Percentiles rank a stretch among this genome's conserved stretches.
Conservation (phyloP, 2,329 filamentous ascomycete genomes). For the Aspergillus neotritici region DNA sequence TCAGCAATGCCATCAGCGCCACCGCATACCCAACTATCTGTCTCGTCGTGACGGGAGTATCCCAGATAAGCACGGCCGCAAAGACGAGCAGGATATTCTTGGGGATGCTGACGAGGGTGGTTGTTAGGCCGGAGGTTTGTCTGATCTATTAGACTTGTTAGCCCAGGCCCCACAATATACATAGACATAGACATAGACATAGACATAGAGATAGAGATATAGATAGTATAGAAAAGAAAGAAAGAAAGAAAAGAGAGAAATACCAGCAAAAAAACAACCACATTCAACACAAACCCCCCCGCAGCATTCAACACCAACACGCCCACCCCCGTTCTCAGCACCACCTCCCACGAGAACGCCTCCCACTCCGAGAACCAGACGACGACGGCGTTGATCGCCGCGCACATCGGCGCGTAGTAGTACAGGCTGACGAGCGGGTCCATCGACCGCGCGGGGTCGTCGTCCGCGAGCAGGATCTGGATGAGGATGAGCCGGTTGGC, state of each 20-base stretch:
- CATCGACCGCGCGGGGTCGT: conserved; percentile 65
- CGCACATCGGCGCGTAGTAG: conserved; percentile 79
- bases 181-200: neutral
- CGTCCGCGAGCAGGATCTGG: conserved; percentile 65
- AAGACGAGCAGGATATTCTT: conserved; percentile 77
- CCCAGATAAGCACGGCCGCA: conserved; percentile 68
- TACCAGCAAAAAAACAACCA: conserved; percentile 76
- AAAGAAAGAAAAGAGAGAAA: conserved; percentile 29
- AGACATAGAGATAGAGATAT: neutral
- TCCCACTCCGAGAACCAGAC: conserved; percentile 60
- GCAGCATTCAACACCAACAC: conserved; percentile 63
- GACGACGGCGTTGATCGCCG: conserved; percentile 66
- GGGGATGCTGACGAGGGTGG: conserved; percentile 74
- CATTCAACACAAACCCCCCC: conserved; percentile 71
- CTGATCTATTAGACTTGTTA: conserved; percentile 59
- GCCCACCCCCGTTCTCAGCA: conserved; percentile 35
- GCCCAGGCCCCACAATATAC: neutral
- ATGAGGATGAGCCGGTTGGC: conserved; percentile 75
- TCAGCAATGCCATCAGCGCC: conserved; percentile 58
- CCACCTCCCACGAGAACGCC: conserved; percentile 35
- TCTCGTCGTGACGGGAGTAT: conserved; percentile 60
- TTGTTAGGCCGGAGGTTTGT: conserved; percentile 74
- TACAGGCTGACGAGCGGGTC: conserved; percentile 80
- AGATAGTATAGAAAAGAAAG: neutral
- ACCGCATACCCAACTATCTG: conserved; percentile 70